phyloP scores from a whole-genome alignment of 768 basidiomycete species.

The Gelatoporia subvermispora region DNA sequence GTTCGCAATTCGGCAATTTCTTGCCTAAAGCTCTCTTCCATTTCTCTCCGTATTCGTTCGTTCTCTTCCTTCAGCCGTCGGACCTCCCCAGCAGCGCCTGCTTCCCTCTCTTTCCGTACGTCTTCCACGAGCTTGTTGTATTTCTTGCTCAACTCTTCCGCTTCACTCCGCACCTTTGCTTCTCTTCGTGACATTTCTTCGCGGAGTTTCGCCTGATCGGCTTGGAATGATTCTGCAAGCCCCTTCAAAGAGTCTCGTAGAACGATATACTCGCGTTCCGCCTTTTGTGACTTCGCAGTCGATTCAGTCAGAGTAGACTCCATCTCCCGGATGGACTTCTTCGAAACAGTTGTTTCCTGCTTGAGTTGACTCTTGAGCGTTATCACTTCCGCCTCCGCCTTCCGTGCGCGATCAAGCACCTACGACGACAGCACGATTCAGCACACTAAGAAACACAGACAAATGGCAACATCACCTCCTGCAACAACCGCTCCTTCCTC shows the following conservation, averaged over 20 bases:
- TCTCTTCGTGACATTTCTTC: conserved; percentile 76
- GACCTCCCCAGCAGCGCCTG: conserved; percentile 42
- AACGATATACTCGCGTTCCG: conserved; percentile 77
- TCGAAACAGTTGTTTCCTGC: conserved; percentile 63
- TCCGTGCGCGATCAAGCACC: conserved; percentile 75
- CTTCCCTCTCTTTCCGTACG: conserved; percentile 47
- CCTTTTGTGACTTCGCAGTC: conserved; percentile 71
- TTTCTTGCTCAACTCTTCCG: conserved; percentile 64
- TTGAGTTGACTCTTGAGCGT: conserved; percentile 70
- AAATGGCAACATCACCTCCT: conserved; percentile 52
- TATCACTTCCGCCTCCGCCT: conserved; percentile 75
- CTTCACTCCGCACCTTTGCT: conserved; percentile 62
- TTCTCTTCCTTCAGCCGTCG: conserved; percentile 48
- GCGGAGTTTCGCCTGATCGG: conserved; percentile 64
- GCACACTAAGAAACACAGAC: background rate
- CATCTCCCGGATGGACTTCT: conserved; percentile 78
- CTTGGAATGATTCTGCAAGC: conserved; percentile 68
- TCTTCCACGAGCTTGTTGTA: conserved; percentile 63
- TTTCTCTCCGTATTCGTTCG: conserved; percentile 42
- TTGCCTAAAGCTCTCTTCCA: conserved; percentile 57
- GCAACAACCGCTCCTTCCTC: conserved; percentile 79
- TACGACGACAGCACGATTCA: background rate
- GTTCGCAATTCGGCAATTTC: conserved; percentile 51
- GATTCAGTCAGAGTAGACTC: conserved; percentile 69
- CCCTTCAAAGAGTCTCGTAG: conserved; percentile 72